These are phyloP conservation scores for Coemansia sp. DNA, from an alignment of 192 early-diverging fungal genomes.

Conservation along the genomic window DNA sequence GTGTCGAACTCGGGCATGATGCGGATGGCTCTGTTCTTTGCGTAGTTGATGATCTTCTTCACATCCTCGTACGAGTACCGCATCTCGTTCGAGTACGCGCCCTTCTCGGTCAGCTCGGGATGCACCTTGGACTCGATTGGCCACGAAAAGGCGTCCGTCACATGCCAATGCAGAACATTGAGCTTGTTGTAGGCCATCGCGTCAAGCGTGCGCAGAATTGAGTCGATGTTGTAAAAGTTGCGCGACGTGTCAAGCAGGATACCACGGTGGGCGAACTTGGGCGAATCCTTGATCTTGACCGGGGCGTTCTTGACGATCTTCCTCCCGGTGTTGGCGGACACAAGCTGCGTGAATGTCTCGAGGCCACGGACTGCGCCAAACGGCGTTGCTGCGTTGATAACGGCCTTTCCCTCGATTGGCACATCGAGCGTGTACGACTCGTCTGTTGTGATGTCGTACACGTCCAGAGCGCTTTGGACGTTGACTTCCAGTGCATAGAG, in stretches of 20 bases:
- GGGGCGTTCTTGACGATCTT: slow-evolving; percentile 60
- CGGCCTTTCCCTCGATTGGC: slow-evolving; percentile 55
- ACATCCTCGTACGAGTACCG: slow-evolving; percentile 75
- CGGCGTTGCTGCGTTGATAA: slow-evolving; percentile 59
- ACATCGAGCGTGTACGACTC: slow-evolving; percentile 71
- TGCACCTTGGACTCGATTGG: slow-evolving; percentile 67
- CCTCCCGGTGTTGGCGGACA: slow-evolving; percentile 55
- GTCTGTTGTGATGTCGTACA: slow-evolving; percentile 62
- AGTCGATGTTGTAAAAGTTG: slow-evolving; percentile 65
- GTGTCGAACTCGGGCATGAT: slow-evolving; percentile 90
- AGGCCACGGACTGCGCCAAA: slow-evolving; percentile 73
- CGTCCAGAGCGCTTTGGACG: slow-evolving; percentile 51
- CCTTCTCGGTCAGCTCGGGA: slow-evolving; percentile 63
- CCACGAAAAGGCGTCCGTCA: slow-evolving; percentile 69
- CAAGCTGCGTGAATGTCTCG: slow-evolving; percentile 76
- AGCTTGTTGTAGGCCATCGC: slow-evolving; percentile 72
- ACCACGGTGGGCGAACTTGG: slow-evolving; percentile 67
- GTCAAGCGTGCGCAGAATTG: slow-evolving; percentile 63
- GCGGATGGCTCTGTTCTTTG: slow-evolving; percentile 72
- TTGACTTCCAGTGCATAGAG: slow-evolving; percentile 46
- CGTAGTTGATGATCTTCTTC: slow-evolving; percentile 69
- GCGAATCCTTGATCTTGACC: slow-evolving; percentile 62
- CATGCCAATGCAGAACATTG: slow-evolving; percentile 81
- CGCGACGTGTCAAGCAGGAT: slow-evolving; percentile 70
- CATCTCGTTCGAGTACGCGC: slow-evolving; percentile 65